A percentile compares a stretch with the other conserved stretches of the same genome.
These are phyloP conservation scores for Hyaloscypha hepaticicola DNA, from an alignment of 495 filamentous ascomycete genomes.

Conservation along the genomic window DNA sequence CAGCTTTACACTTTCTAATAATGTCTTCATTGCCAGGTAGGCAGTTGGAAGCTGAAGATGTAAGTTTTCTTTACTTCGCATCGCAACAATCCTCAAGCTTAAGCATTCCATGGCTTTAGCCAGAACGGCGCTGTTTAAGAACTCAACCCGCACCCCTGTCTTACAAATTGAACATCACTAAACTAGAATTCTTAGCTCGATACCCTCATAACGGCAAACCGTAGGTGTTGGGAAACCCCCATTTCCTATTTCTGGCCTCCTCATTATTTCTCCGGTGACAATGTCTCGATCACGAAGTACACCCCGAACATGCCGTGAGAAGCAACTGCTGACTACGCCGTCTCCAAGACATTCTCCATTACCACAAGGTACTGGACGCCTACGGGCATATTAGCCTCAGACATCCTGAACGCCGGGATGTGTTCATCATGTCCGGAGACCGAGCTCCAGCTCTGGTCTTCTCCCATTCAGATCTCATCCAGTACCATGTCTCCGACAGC, in stretches of 20 bases:
- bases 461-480: conserved; percentile 42
- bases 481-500: conserved; percentile 42
- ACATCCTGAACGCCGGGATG: conserved; percentile 38
- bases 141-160: not conserved
- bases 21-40: not conserved
- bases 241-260: no score
- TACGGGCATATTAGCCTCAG: conserved; percentile 54
- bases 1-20: not conserved
- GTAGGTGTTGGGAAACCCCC: no score
- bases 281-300: no score
- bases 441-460: conserved; percentile 47
- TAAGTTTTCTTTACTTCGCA: not conserved
- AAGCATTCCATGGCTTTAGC: not conserved
- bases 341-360: conserved; percentile 23
- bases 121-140: not conserved
- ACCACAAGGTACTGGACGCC: conserved; percentile 48
- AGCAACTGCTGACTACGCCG: no score
- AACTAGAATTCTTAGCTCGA: not conserved
- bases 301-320: no score
- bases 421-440: conserved; percentile 47
- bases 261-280: no score
- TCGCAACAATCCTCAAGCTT: not conserved
- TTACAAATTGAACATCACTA: not conserved
- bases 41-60: not conserved
- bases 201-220: not conserved